Evolutionary conservation across 208 protist species (phyloP), one percentile per base, ranked within the genome.

Genomic region (Acanthamoeba lenticulata): DNA sequence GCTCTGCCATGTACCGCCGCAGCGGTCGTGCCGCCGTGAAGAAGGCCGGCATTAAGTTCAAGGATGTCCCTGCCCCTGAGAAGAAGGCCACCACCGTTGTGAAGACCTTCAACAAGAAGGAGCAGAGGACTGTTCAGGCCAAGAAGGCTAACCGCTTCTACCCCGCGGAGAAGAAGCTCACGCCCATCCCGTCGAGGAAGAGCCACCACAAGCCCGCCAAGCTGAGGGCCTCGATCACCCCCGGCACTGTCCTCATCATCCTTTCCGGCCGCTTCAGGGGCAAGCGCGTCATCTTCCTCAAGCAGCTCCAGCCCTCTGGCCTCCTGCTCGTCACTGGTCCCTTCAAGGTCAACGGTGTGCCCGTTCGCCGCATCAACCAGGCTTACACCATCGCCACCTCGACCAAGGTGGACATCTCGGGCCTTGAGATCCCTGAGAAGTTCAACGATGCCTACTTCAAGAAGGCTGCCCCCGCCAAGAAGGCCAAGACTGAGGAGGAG

Each of bases 301-400:
- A 99, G 97, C 98, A 99, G 97, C 97, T 99, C 83, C 95, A 97
- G 45, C 42, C 96, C 67, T 99, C 98, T 90, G 99, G 99, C 92
- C 97, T 99, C 13, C 97, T 99, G 17, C 97, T 99, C 55, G 97
- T 99, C 92, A 99, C 98, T 88, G 99, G 99, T 60, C 98, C 98
- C 81, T 98, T 97, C 96, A 95, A 97, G 74, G 94, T 99, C 95
- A 99, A 99, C 96, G 99, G 99, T 97, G 99, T 99, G 62, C 99
- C 99, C 55, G 97, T 99, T 55, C 98, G 98, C 89, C 98, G 99
- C 94, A 98, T 99, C 45, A 97, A 99, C 97, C 98, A 98, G 94
- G 97, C 98, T 92, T 99, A 99, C 96, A 97, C 99, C 94, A 99
- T 99, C 91, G 99, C 99, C 86, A 99, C 99, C 55, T 99, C 98